Base-by-base conservation (phyloP, 2,329 filamentous ascomycete genomes). In the Myriosclerotinia duriaeana region DNA sequence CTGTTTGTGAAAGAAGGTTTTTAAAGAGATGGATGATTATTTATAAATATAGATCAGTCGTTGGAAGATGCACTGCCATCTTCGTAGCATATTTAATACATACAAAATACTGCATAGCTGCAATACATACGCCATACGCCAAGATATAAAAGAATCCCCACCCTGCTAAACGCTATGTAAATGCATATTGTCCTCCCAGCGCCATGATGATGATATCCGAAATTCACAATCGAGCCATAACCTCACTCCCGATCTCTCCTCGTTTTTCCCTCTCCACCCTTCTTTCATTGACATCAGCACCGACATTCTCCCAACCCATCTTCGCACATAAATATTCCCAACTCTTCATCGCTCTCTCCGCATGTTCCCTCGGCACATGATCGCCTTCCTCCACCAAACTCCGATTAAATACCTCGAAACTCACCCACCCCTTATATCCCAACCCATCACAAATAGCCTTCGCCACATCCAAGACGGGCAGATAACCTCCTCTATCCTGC, bases 361-460 rank as follows among this genome's bases (percentile, higher is more conserved):
- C 85, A 78, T 87, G 80, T 67, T 83, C 79, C 48, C 76, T 76
- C 0, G 85, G 83, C 4, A 86, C 81, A 1, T 71, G 70, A 1
- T 78, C 66, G 14, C 78, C 78, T 9, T 78, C 72, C 53, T 83
- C 80, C 84, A 61, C 11, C 64, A 65, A 65, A 17, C 44, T 65
- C 12, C 53, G 36, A n/a, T 65, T 65, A 74, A 88, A 88, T 30
- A 88, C 71, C 76, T 89, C 86, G 72, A 86, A 81, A 66, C 81
- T 84, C 26, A 88, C 78, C 80, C 83, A 87, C 3, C 86, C 86
- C 34, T 80, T 77, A 71, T 83, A 89, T 0, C 85, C 85, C 22
- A 87, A 76, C 7, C 82, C 82, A 62, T 82, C 77, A 53, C 86
- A 76, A 62, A 89, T 81, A 0, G 83, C 81, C 64, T 79, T 77